Evolutionary conservation across 2,329 filamentous ascomycete genomes (phyloP).

Genomic region (Cladosporium sp.): DNA sequence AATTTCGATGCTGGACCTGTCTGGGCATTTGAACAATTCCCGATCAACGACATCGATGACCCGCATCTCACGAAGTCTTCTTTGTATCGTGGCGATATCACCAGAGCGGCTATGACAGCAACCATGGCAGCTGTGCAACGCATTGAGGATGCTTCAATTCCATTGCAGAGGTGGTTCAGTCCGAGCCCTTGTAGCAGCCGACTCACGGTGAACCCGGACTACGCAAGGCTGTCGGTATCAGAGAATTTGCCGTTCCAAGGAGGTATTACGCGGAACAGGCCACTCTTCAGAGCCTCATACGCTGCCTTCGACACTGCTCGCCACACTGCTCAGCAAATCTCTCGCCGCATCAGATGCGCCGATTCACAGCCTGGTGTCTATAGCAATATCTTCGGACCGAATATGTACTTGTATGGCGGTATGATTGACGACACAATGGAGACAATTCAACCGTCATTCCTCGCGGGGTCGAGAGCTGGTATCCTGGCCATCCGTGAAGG

Average conservation of each 20-base stretch:
- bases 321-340: constrained; percentile 37
- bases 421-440: constrained; percentile 32
- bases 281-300: constrained; percentile 38
- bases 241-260: constrained; percentile 37
- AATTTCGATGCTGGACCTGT: constrained; percentile 43
- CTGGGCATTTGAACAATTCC: constrained; percentile 43
- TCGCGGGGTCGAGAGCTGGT: constrained; percentile 21
- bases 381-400: constrained; percentile 35
- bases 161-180: neutral
- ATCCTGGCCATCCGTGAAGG: constrained; percentile 35
- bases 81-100: constrained; percentile 38
- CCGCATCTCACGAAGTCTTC: constrained; percentile 38
- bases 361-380: constrained; percentile 43
- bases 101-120: constrained; percentile 36
- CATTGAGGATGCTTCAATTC: constrained; percentile 22
- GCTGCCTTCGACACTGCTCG: constrained; percentile 35
- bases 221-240: constrained; percentile 30
- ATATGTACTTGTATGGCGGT: constrained; percentile 41
- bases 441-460: constrained; percentile 10
- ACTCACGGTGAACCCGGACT: constrained; percentile 27
- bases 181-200: constrained; percentile 17
- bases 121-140: constrained; percentile 36
- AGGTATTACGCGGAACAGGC: constrained; percentile 35
- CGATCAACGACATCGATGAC: constrained; percentile 39
- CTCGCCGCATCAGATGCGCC: constrained; percentile 38